Base-by-base conservation (phyloP, 352 stramenopile species). In the Pythium aquatile region DNA sequence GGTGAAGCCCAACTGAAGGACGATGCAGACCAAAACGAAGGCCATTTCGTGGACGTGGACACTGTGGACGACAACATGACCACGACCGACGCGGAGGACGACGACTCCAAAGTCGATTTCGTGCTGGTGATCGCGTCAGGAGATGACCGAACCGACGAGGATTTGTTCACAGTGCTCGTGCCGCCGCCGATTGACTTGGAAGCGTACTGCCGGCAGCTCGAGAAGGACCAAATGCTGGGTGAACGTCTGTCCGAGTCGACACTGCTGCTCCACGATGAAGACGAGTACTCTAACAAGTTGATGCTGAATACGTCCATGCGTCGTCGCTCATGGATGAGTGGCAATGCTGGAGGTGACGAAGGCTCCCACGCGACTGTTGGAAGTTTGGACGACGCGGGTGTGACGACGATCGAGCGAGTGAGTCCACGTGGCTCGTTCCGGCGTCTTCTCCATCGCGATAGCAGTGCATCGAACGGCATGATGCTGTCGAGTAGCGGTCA, bases 111-210 rank as follows among this genome's bases (percentile, higher is more conserved):
- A 17, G 84, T 95, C 16, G 86, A 95, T 59, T 95, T 93, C 63
- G 72, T 95, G 24, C 62, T 95, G 4, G 81, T 95, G n/a, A 92
- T 93, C 40, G 84, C 86, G 0, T 93, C 86, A 1, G 86, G 86
- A 7, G 85, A 95, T 52, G 84, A 92, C 30, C 80, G 85, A 13
- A 93, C 81, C 2, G 86, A 95, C 58, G 86, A 95, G 75, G 86
- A 95, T 63, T 49, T 95, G 53, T 95, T 95, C 60, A 68, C 80
- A 1, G 79, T 90, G 44, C 62, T 95, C 4, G 84, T 93, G 5
- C 86, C 86, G 0, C 84, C 86, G 3, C 86, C 86, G 29, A 90
- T 95, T 42, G 86, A 95, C 66, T 59, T 95, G 32, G 83, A 91
- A 42, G 86, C 80, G 24, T 95, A 93, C 61, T 92, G 81, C 29